Conservation (phyloP, 192 early-diverging fungal species). For the Paraglomus occultum region DNA sequence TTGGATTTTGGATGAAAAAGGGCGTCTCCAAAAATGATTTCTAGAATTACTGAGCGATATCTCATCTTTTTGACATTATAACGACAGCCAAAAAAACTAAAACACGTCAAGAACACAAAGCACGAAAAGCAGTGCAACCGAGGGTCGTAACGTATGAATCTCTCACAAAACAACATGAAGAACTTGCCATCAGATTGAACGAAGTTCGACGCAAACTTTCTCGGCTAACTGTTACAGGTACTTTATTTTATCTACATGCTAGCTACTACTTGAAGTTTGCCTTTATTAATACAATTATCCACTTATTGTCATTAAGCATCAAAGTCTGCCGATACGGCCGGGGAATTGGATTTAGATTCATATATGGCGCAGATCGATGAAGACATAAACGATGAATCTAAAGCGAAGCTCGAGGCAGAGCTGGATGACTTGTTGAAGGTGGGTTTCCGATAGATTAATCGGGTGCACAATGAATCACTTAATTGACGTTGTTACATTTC, state of each 20-base stretch:
- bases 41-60: neutral
- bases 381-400: slow-evolving; percentile 40
- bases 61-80: neutral
- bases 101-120: slow-evolving; percentile 30
- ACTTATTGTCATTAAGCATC: slow-evolving; percentile 12
- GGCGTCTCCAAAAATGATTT: neutral
- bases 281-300: no score
- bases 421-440: slow-evolving; percentile 50
- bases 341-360: slow-evolving; percentile 60
- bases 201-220: slow-evolving; percentile 33
- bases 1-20: neutral
- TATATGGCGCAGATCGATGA: slow-evolving; percentile 61
- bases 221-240: neutral
- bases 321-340: slow-evolving; percentile 28
- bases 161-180: slow-evolving; percentile 40
- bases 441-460: neutral
- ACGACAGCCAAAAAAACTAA: slow-evolving; percentile 33
- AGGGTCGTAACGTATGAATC: slow-evolving; percentile 70
- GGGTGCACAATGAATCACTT: neutral
- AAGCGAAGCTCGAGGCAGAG: slow-evolving; percentile 39
- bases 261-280: no score
- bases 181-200: slow-evolving; percentile 31
- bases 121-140: slow-evolving; percentile 33
- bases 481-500: neutral
- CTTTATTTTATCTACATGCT: neutral